Conservation (phyloP, 2,329 filamentous ascomycete species). For the Sphaerulina musiva region DNA sequence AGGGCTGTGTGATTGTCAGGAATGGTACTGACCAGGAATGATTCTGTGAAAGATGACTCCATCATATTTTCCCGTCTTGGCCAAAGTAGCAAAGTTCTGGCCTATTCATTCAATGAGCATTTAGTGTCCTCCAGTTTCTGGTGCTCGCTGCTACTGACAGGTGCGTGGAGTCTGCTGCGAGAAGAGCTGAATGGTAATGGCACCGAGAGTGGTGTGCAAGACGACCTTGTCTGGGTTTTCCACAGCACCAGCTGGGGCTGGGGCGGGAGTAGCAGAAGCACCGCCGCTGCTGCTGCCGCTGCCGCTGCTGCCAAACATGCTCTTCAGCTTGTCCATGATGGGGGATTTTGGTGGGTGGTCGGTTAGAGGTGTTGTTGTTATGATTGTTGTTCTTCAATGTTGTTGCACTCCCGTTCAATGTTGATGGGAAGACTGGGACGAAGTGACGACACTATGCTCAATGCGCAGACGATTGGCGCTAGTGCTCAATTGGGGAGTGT, state of each 20-base stretch:
- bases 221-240: constrained; percentile 20
- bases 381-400: background rate
- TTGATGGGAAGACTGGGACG: background rate
- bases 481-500: background rate
- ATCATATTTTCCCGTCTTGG: constrained; percentile 32
- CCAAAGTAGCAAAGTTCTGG: constrained; percentile 34
- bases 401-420: background rate
- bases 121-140: too few species aligned
- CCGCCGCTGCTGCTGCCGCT: background rate
- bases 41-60: constrained; percentile 35
- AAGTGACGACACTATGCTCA: background rate
- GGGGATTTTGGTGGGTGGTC: background rate
- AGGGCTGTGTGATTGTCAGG: background rate
- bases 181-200: constrained; percentile 32
- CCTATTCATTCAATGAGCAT: constrained; percentile 5
- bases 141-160: background rate
- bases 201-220: constrained; percentile 32
- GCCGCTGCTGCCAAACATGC: constrained; percentile 17
- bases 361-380: background rate
- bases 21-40: constrained; percentile 43
- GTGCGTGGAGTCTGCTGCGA: constrained; percentile 28
- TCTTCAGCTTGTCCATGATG: constrained; percentile 23
- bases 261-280: background rate
- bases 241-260: constrained; percentile 6
- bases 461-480: background rate